Percentiles rank a stretch among this genome's conserved stretches.
These are phyloP conservation scores for Lichina pygmaea DNA, from an alignment of 495 filamentous ascomycete genomes.

Conservation along the genomic window DNA sequence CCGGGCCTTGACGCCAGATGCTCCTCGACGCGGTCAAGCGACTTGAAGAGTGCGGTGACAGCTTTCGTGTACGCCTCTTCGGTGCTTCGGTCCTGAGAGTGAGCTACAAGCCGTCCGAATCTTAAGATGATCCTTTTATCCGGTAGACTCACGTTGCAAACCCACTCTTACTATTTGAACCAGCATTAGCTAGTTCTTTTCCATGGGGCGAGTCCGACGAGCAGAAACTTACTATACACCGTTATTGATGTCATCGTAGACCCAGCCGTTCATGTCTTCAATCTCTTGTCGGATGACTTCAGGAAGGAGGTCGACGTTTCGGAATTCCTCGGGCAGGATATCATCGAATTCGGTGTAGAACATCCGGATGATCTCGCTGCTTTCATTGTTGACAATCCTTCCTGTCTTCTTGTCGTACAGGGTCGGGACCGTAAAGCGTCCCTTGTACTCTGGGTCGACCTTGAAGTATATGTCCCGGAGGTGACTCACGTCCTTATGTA, in stretches of 20 bases:
- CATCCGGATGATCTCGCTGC: slow-evolving; percentile 38
- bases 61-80: slow-evolving; percentile 39
- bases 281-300: slow-evolving; percentile 29
- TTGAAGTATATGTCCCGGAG: slow-evolving; percentile 33
- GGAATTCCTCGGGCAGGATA: slow-evolving; percentile 30
- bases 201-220: background rate
- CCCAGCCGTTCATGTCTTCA: slow-evolving; percentile 55
- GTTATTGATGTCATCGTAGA: slow-evolving; percentile 66
- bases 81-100: slow-evolving; percentile 10
- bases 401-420: slow-evolving; percentile 35
- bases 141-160: slow-evolving; percentile 26
- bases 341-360: slow-evolving; percentile 51
- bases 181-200: background rate
- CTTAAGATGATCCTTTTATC: background rate
- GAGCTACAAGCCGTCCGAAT: background rate
- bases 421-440: slow-evolving; percentile 33
- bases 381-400: slow-evolving; percentile 28
- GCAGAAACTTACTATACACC: slow-evolving; percentile 31
- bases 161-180: slow-evolving; percentile 22
- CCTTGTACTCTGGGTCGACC: slow-evolving; percentile 28
- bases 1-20: slow-evolving; percentile 18
- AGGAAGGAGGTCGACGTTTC: slow-evolving; percentile 38
- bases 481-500: slow-evolving; percentile 25
- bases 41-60: slow-evolving; percentile 30
- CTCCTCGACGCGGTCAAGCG: slow-evolving; percentile 32